These are phyloP conservation scores for Stephania japonica DNA, from an alignment of 164 flowering plant genomes.

Conservation along the genomic window DNA sequence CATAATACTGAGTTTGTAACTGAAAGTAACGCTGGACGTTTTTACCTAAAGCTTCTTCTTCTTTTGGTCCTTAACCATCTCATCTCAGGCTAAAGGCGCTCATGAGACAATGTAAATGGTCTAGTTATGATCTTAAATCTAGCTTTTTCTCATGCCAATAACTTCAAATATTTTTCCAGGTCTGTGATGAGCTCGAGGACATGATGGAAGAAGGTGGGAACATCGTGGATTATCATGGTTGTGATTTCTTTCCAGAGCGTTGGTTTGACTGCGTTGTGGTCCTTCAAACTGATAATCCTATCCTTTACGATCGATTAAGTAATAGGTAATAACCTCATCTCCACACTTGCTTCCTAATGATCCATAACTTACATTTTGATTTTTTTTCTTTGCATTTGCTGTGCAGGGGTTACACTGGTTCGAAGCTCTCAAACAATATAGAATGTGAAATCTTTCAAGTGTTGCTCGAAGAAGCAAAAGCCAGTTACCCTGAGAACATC, in stretches of 20 bases:
- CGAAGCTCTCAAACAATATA: constrained; percentile 71
- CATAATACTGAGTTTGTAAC: no score
- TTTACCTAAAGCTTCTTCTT: no score
- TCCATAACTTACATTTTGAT: neutral
- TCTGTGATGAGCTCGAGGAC: constrained; percentile 94
- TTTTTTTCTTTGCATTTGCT: neutral
- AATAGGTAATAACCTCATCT: constrained; percentile 43
- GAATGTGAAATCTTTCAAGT: constrained; percentile 95
- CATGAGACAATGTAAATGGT: no score
- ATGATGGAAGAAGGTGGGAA: constrained; percentile 89
- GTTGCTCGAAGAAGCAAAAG: constrained; percentile 78
- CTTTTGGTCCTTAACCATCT: no score
- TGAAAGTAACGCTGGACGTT: no score
- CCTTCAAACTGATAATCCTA: constrained; percentile 82
- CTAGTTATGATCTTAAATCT: no score
- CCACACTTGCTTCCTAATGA: neutral
- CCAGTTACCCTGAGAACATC: constrained; percentile 65
- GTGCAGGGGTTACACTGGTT: constrained; percentile 70
- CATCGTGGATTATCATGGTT: constrained; percentile 91
- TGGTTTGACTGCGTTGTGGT: constrained; percentile 95
- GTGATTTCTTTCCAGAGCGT: constrained; percentile 94
- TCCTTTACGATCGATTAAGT: constrained; percentile 70
- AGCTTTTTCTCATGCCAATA: neutral
- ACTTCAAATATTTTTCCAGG: constrained; percentile 31
- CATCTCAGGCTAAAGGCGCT: no score